Conservation (phyloP, 345 rosid species). For the Syzygium jambos region DNA sequence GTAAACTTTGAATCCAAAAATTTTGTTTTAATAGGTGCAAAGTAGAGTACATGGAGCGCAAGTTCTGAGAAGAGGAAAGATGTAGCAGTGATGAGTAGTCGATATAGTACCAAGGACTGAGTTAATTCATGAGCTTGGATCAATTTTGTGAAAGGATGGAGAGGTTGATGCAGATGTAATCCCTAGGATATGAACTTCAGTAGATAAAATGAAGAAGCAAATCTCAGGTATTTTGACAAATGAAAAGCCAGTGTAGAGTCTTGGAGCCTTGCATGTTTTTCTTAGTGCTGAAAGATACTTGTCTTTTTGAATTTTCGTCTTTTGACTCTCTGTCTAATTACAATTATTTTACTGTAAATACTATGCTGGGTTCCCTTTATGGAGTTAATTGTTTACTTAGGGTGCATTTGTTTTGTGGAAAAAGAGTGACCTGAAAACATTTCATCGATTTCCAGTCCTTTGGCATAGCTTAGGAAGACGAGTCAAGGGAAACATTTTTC, state of each 20-base stretch:
- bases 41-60: not conserved
- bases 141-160: not conserved
- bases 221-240: not conserved
- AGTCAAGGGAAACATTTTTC: not conserved
- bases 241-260: no score
- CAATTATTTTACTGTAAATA: not conserved
- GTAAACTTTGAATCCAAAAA: not conserved
- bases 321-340: not conserved
- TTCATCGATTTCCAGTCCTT: not conserved
- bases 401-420: not conserved
- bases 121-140: not conserved
- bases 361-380: not conserved
- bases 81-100: not conserved
- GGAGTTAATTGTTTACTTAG: not conserved
- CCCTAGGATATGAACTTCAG: not conserved
- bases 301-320: not conserved
- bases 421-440: not conserved
- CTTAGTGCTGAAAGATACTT: not conserved
- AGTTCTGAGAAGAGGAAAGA: not conserved
- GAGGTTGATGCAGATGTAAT: not conserved
- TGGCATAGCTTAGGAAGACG: not conserved
- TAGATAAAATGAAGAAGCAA: not conserved
- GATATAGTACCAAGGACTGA: not conserved
- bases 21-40: not conserved
- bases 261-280: not conserved